Evolutionary conservation across 176 grass and related monocot species (phyloP), one percentile per base, ranked within the genome.

Genomic region (Lolium multiflorum): DNA sequence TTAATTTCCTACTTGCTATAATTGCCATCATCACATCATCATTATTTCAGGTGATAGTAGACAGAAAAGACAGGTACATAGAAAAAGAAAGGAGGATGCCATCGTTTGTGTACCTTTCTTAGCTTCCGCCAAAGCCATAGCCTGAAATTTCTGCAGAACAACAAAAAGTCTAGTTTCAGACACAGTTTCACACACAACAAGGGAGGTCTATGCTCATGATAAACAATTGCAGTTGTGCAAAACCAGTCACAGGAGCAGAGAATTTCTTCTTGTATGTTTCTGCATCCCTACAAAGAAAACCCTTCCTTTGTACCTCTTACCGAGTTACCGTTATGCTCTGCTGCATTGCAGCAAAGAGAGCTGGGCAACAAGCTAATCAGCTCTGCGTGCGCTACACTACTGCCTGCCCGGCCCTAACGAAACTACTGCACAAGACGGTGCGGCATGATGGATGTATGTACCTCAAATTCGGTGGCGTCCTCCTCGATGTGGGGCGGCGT

Each of bases 381-480:
- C 52, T 13, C 50, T 37, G 25, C 3, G 1, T 66, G 48, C 9
- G 18, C n/a, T 20, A 12, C 59, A 28, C n/a, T 46, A 20, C 22
- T 37, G 56, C 76, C 22, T 37, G 56, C 76, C 83, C 26, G 47
- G 63, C 80, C 39, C 20, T 65, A 37, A 65, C 37, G 25, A 14
- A 10, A 62, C 54, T 16, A 60, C 35, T 63, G 1, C 3, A 85
- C 11, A 77, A 79, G 44, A 79, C 14, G 1, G 3, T 24, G 21
- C 2, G 9, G 7, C 17, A 41, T 37, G 66, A 64, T 35, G 31
- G 66, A 64, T 35, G 31, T 35, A 35, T 41, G 89, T 74, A 95
- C 96, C 91, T 98, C 87, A 11, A 92, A 81, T 58, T 21, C 60
- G 0, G 90, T 82, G 43, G 88, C 81, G 59, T 92, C 78, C 56